Conservation (phyloP, 2,329 filamentous ascomycete genomes). For the Aplosporella prunicola region DNA sequence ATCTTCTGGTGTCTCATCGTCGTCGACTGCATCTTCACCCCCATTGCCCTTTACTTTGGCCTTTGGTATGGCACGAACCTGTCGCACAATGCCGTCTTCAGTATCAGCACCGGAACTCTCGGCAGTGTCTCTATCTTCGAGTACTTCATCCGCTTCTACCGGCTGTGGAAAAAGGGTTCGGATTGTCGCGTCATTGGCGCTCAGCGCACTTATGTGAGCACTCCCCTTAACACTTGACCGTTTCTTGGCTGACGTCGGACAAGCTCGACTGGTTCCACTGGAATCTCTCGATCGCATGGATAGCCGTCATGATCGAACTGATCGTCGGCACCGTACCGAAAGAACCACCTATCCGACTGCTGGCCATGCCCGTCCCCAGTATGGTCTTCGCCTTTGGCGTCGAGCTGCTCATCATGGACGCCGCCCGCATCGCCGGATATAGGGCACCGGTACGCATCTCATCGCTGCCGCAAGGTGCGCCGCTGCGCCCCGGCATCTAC, state of each 20-base stretch:
- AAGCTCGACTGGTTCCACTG: constrained; percentile 50
- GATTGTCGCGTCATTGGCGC: constrained; percentile 44
- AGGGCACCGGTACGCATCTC: constrained; percentile 44
- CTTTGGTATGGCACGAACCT: constrained; percentile 50
- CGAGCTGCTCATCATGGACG: constrained; percentile 42
- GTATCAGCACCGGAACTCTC: constrained; percentile 44
- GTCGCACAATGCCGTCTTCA: constrained; percentile 43
- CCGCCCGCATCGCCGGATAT: constrained; percentile 35
- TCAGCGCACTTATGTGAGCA: constrained; percentile 29
- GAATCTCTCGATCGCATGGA: constrained; percentile 46
- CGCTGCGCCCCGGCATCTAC: constrained; percentile 46
- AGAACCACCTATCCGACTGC: constrained; percentile 42
- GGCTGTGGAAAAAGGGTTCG: constrained; percentile 43
- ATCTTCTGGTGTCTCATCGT: constrained; percentile 52
- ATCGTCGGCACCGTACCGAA: constrained; percentile 42
- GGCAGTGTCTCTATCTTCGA: constrained; percentile 47
- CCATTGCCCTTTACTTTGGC: constrained; percentile 51
- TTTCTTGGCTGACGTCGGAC: constrained; percentile 14
- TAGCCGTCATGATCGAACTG: constrained; percentile 48
- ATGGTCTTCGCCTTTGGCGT: constrained; percentile 45
- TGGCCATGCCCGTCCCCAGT: constrained; percentile 43
- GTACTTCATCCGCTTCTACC: constrained; percentile 41
- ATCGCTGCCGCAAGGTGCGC: constrained; percentile 41
- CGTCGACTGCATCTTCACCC: constrained; percentile 49
- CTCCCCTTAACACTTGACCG: neutral